Percentiles rank a stretch among this genome's conserved stretches.
phyloP scores from a whole-genome alignment of 2,329 filamentous ascomycete genomes.

The Aspergillus pseudoviridinutans region DNA sequence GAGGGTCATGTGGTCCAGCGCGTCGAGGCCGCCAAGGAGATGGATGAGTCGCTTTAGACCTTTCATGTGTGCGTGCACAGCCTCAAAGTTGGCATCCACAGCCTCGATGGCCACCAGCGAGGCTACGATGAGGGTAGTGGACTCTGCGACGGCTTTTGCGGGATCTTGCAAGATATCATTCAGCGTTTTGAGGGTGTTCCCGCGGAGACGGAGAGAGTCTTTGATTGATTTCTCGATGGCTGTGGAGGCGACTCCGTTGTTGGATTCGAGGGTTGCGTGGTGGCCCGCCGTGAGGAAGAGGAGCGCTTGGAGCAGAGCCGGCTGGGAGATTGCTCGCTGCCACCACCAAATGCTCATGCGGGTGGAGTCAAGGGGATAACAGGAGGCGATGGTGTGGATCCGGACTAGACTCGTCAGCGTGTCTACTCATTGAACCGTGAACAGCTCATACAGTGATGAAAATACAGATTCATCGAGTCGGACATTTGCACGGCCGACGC shows the following conservation, averaged over 20 bases:
- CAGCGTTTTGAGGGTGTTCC: conserved; percentile 13
- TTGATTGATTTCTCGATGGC: conserved; percentile 10
- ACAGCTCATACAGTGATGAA: conserved; percentile 16
- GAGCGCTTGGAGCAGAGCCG: conserved; percentile 14
- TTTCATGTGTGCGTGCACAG: conserved; percentile 12
- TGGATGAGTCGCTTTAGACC: conserved; percentile 12
- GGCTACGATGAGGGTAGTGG: conserved; percentile 13
- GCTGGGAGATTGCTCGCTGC: conserved; percentile 13
- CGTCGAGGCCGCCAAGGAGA: conserved; percentile 12
- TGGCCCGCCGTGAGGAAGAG: conserved; percentile 17
- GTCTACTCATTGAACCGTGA: background rate
- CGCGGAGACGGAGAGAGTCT: conserved; percentile 13
- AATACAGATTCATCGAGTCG: conserved; percentile 14
- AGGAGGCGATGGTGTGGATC: conserved; percentile 12
- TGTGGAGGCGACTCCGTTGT: conserved; percentile 8
- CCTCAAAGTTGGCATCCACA: conserved; percentile 14
- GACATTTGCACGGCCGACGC: conserved; percentile 4
- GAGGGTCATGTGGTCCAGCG: conserved; percentile 12
- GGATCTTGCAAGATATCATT: conserved; percentile 12
- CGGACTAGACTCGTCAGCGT: conserved; percentile 4
- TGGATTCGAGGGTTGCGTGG: conserved; percentile 11
- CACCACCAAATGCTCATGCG: conserved; percentile 16
- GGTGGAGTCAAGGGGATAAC: conserved; percentile 16
- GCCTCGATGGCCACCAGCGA: conserved; percentile 14
- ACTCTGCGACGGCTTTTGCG: conserved; percentile 10